Evolutionary conservation across 768 basidiomycete species (phyloP), one percentile per base, ranked within the genome.

Genomic region (Tylopilus felleus): DNA sequence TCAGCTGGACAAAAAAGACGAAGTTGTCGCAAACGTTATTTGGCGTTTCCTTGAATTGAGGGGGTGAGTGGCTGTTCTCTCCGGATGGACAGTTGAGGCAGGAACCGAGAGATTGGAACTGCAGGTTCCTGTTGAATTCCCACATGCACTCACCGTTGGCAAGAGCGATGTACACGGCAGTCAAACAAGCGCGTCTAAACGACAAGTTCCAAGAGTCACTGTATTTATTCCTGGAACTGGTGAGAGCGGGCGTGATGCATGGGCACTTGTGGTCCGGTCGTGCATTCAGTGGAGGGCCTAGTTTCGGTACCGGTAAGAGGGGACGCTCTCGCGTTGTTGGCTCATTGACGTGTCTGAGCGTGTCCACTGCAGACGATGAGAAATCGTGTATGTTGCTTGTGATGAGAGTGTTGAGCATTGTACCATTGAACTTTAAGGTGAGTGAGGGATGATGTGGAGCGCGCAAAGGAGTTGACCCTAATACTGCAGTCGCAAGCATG

Each of bases 191-290:
- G 7, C 83, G 90, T 36, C 73, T 98, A 62, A 97, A 95, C 69
- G 97, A 99, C 78, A 97, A 97, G 74, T 98, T 98, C 79, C 97
- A 99, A 70, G 97, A 98, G 71, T 83, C 97, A 3, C 75, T 98
- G 1, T 98, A 93, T 70, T 73, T 98, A 66, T 93, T 97, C 72
- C 78, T 98, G 69, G 97, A 99, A 73, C 82, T 99, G 22, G 87
- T 96, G 59, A 81, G 95, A 62, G 93, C 94, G n/a, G 93, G 94
- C 2, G 95, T 97, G 22, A 88, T 98, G 82, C 95, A 98, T 65
- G 93, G 93, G 0, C 88, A 94, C 65, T 73, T 91, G 50, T 98
- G 91, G 90, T 89, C 88, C 49, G 84, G 83, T 36, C 80, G 88
- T 42, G 88, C 89, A 0, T 93, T 93, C 66, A 94, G 92, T 64